Evolutionary conservation across 768 basidiomycete species (phyloP), one percentile per base, ranked within the genome.

Genomic region (Suillus tomentosus): DNA sequence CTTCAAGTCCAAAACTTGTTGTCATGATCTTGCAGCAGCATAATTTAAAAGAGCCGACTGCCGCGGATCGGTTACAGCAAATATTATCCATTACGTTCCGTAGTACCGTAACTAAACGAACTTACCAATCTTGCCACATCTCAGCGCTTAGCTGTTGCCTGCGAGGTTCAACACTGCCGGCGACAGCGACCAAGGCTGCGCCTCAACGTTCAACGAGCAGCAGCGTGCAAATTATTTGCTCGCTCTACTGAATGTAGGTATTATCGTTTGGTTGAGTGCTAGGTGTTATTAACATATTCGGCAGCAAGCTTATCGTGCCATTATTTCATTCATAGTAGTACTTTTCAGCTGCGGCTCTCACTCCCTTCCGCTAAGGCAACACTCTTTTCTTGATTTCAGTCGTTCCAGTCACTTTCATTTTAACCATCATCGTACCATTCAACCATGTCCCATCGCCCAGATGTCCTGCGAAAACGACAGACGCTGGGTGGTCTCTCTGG

Each of bases 361-460:
- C 8, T 72, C 67, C 70, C 70, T 67, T 72, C 70, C 66, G 70
- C 55, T 68, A 71, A 65, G 70, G 22, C 47, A 15, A 62, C 66
- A 42, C 54, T 75, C 72, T 43, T 72, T 73, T 71, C 50, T n/a
- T 56, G 60, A 51, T 2, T 31, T 54, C 59, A 15, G 24, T 60
- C 54, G 40, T 47, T 61, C 62, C 39, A 60, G 62, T 63, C 27
- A 63, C 62, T 24, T 56, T 14, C 57, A 4, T 60, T 40, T 39
- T 34, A 24, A 50, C n/a, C 42, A n/a, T 2, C 36, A 22, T 11
- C 50, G 58, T 56, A 57, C 31, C 42, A 43, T 24, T 22, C 42
- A 42, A 27, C 11, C 63, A 75, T 75, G 74, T 62, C 68, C 36
- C 45, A 39, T 19, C 62, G n/a, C 13, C 61, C 57, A 58, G 67